A percentile compares a stretch with the other conserved stretches of the same genome.
Conservation (phyloP, 2,329 filamentous ascomycete genomes). For the Beauveria sp. region DNA sequence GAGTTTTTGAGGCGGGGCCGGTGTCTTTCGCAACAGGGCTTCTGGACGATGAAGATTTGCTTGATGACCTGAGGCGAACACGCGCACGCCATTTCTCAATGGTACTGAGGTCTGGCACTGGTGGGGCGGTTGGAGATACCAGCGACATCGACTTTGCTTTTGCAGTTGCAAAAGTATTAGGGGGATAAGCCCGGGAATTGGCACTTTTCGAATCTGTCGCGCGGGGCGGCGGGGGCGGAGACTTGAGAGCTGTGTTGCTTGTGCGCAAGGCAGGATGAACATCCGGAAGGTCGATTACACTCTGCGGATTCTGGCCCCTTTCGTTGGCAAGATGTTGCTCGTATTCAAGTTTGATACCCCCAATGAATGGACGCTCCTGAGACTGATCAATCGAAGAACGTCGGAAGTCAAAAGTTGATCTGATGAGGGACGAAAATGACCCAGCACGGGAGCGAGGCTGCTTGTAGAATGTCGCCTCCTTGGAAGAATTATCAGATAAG, state of each 20-base stretch:
- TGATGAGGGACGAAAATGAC: slow-evolving; percentile 30
- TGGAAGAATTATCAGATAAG: slow-evolving; percentile 7
- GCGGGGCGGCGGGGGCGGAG: slow-evolving; percentile 15
- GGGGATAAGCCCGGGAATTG: slow-evolving; percentile 26
- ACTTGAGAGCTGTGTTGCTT: slow-evolving; percentile 20
- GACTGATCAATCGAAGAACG: slow-evolving; percentile 25
- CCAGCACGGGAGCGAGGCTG: slow-evolving; percentile 26
- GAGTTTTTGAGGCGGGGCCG: not conserved
- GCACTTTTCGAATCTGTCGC: slow-evolving; percentile 18
- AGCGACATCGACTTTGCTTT: slow-evolving; percentile 20
- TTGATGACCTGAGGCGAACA: slow-evolving; percentile 18
- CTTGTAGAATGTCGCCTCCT: slow-evolving; percentile 12
- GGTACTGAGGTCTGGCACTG: slow-evolving; percentile 24
- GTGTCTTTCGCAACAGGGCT: not conserved
- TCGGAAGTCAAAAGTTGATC: slow-evolving; percentile 27
- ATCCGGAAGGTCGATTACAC: slow-evolving; percentile 18
- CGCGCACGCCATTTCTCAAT: slow-evolving; percentile 26
- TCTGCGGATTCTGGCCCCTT: slow-evolving; percentile 20
- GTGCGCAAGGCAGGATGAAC: slow-evolving; percentile 30
- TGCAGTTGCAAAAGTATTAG: slow-evolving; percentile 26
- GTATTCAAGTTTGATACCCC: slow-evolving; percentile 33
- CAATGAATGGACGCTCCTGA: slow-evolving; percentile 30
- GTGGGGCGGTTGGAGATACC: slow-evolving; percentile 21
- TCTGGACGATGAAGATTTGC: not conserved
- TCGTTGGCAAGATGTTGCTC: slow-evolving; percentile 28